Evolutionary conservation across 371 early-diverging fungal genomes (phyloP).

Genomic region (Chytridium lagenaria): DNA sequence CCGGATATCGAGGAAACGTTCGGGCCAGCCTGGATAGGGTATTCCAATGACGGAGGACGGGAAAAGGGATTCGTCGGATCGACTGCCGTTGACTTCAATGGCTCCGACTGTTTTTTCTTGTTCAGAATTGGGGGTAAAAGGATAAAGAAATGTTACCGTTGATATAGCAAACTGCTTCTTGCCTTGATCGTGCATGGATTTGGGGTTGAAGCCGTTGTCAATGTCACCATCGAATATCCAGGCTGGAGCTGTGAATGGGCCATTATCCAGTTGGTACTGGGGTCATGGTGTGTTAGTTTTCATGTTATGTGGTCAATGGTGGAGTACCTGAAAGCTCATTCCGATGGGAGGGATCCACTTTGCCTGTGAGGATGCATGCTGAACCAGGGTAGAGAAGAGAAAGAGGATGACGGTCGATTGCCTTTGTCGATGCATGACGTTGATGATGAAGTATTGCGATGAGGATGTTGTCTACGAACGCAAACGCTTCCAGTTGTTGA

Average conservation of each 20-base stretch:
- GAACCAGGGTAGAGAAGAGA: too few species aligned
- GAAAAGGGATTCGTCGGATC: not conserved
- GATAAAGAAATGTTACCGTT: not conserved
- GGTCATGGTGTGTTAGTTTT: not conserved
- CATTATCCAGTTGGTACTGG: constrained; percentile 9
- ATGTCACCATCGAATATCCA: not conserved
- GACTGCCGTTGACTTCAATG: constrained; percentile 6
- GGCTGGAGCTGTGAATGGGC: constrained; percentile 3
- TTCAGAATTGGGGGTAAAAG: not conserved
- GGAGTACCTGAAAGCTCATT: not conserved
- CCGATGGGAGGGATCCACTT: not conserved
- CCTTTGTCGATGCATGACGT: too few species aligned
- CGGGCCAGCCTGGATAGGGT: constrained; percentile 8
- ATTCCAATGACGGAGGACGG: not conserved
- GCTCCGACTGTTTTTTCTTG: not conserved
- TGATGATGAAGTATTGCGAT: too few species aligned
- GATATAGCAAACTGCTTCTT: not conserved
- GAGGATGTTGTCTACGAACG: too few species aligned
- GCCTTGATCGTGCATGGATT: not conserved
- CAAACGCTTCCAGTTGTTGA: too few species aligned
- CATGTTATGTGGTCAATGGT: not conserved
- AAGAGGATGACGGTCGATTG: too few species aligned
- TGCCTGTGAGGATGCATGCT: not conserved
- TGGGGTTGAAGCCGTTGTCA: constrained; percentile 1
- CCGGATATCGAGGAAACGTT: constrained; percentile 2